Evolutionary conservation across 2,329 filamentous ascomycete genomes (phyloP), one percentile per base, ranked within the genome.

Genomic region (Immersiporthe knoxdaviesiana): DNA sequence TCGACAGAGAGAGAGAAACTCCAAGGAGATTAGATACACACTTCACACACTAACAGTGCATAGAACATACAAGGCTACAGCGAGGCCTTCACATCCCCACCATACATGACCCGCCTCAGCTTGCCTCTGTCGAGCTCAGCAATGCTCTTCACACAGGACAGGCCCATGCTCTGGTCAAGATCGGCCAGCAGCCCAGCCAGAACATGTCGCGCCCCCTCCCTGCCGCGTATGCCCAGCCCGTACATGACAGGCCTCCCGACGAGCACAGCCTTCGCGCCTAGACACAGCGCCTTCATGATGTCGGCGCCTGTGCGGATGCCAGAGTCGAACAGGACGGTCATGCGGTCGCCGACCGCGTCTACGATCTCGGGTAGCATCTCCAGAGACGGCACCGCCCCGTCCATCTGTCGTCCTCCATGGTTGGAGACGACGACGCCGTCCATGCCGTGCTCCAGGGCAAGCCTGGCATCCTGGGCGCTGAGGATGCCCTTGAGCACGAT

Each of bases 401-500:
- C 86, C 14, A 88, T 77, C 76, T 90, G 87, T 35, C 87, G 77
- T 75, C 77, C 87, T 21, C 86, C 87, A 73, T 89, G 87, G 72
- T 89, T 89, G 39, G 83, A 85, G 16, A 88, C 84, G 2, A 88
- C 77, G 32, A 89, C 82, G 6, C 84, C 85, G 60, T 85, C 80
- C 3, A 82, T 79, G 0, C 84, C 84, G 63, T 80, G 69, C 67
- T 80, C 68, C 14, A 81, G 78, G 0, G 85, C 85, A 24, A 82
- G 72, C 37, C 79, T 76, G 0, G 84, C 84, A 68, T 88, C 85
- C 21, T 83, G 81, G 1, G 82, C 80, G 59, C 81, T 81, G 67
- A 85, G 80, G 24, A 88, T 87, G 0, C 88, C 88, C 76, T 91
- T 90, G 47, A 88, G 81, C 71, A 88, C 84, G 65, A 93, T 87